Conservation (phyloP, 2,329 filamentous ascomycete genomes). For the Talaromyces sp. region DNA sequence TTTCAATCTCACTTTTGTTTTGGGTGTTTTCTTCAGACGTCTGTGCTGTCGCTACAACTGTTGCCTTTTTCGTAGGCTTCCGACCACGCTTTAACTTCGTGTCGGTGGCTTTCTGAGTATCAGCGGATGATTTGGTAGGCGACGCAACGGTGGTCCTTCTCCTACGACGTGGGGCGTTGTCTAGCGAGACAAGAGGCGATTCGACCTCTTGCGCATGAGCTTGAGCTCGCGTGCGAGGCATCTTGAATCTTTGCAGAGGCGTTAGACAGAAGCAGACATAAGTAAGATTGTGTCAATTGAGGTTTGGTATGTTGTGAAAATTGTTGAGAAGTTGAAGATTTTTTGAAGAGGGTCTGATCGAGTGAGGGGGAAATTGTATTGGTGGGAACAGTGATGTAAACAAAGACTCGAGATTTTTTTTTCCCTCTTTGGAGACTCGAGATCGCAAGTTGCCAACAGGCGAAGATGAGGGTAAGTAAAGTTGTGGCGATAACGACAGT, state of each 20-base stretch:
- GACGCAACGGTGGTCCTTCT: neutral
- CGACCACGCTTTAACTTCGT: conserved; percentile 23
- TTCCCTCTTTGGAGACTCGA: conserved; percentile 3
- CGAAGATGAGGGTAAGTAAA: neutral
- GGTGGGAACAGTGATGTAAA: neutral
- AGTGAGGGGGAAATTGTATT: neutral
- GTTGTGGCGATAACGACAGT: neutral
- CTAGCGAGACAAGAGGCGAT: conserved; percentile 11
- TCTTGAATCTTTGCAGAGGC: neutral
- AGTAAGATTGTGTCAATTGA: neutral
- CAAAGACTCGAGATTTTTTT: neutral
- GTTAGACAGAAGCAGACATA: neutral
- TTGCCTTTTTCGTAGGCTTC: conserved; percentile 20
- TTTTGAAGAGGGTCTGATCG: neutral
- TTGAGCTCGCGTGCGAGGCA: conserved; percentile 14
- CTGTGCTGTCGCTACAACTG: conserved; percentile 11
- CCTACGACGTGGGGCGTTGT: conserved; percentile 6
- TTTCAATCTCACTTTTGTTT: conserved; percentile 8
- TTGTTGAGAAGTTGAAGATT: neutral
- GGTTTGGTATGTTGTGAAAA: neutral
- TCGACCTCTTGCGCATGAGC: neutral
- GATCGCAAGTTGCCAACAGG: neutral
- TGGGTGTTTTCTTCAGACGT: neutral
- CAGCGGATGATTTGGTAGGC: neutral
- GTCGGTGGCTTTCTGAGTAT: conserved; percentile 16